Percentiles rank a stretch among this genome's conserved stretches.
Conservation (phyloP, 192 early-diverging fungal species). For the Haplosporangium gracile region DNA sequence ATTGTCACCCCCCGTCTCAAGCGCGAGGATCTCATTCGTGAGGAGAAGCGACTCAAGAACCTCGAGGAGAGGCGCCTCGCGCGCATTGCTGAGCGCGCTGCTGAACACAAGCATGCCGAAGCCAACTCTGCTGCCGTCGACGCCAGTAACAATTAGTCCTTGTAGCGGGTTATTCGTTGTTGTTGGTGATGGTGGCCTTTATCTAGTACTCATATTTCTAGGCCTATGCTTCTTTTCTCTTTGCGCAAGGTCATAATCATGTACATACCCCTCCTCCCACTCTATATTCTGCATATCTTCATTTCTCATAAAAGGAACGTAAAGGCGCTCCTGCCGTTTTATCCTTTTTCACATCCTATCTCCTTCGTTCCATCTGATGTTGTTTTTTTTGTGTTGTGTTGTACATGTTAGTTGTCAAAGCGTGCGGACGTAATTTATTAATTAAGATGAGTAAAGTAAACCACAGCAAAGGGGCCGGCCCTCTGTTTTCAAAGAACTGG, state of each 20-base stretch:
- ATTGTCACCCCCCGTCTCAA: conserved; percentile 31
- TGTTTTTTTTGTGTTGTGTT: background rate
- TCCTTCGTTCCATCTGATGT: background rate
- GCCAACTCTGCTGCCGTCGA: background rate
- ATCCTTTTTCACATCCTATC: background rate
- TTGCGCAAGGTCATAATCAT: background rate
- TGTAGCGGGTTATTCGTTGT: too few relatives aligned
- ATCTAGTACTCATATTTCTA: too few relatives aligned
- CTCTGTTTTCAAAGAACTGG: background rate
- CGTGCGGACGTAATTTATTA: background rate
- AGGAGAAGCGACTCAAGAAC: background rate
- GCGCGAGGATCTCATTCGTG: conserved; percentile 19
- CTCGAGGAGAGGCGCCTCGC: background rate
- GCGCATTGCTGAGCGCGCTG: too few relatives aligned
- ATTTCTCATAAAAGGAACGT: background rate
- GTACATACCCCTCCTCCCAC: background rate
- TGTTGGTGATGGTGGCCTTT: too few relatives aligned
- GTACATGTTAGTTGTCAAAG: background rate
- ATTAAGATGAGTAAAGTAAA: background rate
- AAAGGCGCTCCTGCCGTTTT: background rate
- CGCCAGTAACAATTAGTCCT: background rate
- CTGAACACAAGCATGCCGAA: background rate
- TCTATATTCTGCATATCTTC: conserved; percentile 1
- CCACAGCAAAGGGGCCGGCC: background rate
- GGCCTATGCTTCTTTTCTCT: background rate